A percentile compares a stretch with the other conserved stretches of the same genome.
phyloP scores from a whole-genome alignment of 176 grass and related monocot genomes.

The Puccinellia tenuiflora region DNA sequence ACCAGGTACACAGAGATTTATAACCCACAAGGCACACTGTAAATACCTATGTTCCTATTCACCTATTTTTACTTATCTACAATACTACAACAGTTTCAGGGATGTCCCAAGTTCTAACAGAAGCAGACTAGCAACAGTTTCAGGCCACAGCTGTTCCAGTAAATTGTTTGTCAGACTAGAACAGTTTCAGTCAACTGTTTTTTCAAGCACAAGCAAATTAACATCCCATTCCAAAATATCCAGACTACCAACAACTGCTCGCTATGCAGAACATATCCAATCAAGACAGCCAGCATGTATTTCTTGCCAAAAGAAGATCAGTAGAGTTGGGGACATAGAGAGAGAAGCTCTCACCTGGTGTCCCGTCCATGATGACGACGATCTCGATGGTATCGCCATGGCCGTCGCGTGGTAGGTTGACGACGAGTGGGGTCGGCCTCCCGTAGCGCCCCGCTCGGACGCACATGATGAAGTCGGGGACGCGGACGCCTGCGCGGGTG shows the following conservation, averaged over 20 bases:
- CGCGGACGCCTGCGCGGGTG: neutral
- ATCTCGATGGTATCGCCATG: neutral
- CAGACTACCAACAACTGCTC: neutral
- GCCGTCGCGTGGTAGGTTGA: constrained; percentile 1
- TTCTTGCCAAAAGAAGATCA: neutral
- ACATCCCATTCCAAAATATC: neutral
- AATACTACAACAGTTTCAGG: neutral
- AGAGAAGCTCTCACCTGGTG: neutral
- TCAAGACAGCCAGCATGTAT: neutral
- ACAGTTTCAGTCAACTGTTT: neutral
- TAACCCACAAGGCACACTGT: neutral
- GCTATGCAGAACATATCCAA: neutral
- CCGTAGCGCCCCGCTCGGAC: constrained; percentile 1
- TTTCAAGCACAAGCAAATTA: neutral
- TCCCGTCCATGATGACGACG: neutral
- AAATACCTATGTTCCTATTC: neutral
- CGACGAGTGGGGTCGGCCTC: constrained; percentile 20
- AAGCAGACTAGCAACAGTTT: neutral
- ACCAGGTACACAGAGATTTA: neutral
- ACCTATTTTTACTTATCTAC: neutral
- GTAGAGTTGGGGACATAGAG: neutral
- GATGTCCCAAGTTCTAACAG: neutral
- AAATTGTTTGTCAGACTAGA: neutral
- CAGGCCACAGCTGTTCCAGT: neutral
- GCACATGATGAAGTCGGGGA: neutral